A percentile compares a stretch with the other conserved stretches of the same genome.
These are phyloP conservation scores for Saraca asoca DNA, from an alignment of 331 rosid species.

Conservation along the genomic window DNA sequence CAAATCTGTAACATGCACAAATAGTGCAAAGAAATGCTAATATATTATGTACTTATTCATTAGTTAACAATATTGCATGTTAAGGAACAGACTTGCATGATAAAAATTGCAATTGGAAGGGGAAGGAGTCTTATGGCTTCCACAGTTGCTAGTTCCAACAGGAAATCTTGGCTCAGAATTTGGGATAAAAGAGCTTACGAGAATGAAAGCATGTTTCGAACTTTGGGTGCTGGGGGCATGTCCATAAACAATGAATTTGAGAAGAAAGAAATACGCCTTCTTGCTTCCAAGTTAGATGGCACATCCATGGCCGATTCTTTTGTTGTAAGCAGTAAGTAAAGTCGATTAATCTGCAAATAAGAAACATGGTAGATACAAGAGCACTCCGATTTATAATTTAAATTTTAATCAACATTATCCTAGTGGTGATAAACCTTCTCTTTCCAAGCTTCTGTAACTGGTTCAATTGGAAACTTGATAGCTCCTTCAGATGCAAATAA, in stretches of 20 bases:
- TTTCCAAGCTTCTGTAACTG: slow-evolving; percentile 81
- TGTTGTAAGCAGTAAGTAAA: slow-evolving; percentile 78
- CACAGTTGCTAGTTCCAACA: slow-evolving; percentile 22
- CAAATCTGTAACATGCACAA: slow-evolving; percentile 5
- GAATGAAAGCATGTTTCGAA: slow-evolving; percentile 98
- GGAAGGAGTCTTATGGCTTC: background rate
- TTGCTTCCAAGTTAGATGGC: slow-evolving; percentile 96
- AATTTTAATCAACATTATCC: slow-evolving; percentile 22
- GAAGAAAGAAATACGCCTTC: slow-evolving; percentile 93
- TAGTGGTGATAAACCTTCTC: slow-evolving; percentile 68
- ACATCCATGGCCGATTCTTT: slow-evolving; percentile 99
- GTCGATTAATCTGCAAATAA: slow-evolving; percentile 68
- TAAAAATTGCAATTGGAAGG: background rate
- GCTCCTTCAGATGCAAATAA: slow-evolving; percentile 95
- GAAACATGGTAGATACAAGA: slow-evolving; percentile 3
- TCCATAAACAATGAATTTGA: slow-evolving; percentile 96
- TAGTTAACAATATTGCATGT: slow-evolving; percentile 8
- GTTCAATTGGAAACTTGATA: slow-evolving; percentile 79
- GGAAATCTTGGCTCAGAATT: slow-evolving; percentile 8
- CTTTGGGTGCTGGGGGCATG: slow-evolving; percentile 96
- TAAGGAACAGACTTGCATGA: slow-evolving; percentile 20
- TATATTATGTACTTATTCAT: background rate
- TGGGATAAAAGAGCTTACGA: slow-evolving; percentile 65
- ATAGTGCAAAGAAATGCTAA: slow-evolving; percentile 5
- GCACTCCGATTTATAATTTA: slow-evolving; percentile 7